Conservation (phyloP, 139 green algal species). For the Parachlorella kessleri region DNA sequence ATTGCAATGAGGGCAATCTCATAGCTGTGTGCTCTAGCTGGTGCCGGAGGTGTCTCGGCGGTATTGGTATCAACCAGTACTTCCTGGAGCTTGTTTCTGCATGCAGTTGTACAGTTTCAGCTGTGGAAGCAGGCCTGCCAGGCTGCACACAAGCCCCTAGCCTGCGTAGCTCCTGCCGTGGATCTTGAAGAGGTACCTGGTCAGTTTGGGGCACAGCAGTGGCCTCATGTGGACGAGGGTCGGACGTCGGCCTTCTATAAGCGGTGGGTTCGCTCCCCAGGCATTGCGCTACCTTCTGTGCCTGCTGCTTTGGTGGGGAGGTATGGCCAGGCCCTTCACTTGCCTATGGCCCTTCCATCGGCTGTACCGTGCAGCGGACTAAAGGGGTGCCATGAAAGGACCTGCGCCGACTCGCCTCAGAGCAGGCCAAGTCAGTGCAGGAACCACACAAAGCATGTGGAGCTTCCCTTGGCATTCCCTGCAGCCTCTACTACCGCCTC, state of each 20-base stretch:
- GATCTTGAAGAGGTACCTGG: not conserved
- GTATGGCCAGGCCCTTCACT: not conserved
- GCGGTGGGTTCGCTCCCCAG: not conserved
- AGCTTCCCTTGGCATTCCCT: not conserved
- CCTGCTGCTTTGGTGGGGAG: not conserved
- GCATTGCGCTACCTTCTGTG: not conserved
- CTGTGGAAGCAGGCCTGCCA: conserved; percentile 12
- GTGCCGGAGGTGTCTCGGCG: not conserved
- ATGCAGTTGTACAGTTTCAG: conserved; percentile 3
- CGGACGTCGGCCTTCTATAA: conserved; percentile 19
- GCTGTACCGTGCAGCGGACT: not conserved
- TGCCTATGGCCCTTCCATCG: not conserved
- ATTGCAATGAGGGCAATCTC: not conserved
- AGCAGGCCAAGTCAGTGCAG: not conserved
- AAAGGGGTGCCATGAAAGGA: too few species aligned
- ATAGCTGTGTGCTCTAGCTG: not conserved
- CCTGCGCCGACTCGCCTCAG: not conserved
- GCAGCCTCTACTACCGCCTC: conserved; percentile 11
- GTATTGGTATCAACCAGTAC: not conserved
- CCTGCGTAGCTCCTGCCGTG: not conserved
- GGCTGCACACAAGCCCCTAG: not conserved
- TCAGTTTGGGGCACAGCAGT: not conserved
- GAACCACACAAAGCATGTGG: not conserved
- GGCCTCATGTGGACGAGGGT: too few species aligned
- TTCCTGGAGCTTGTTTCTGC: not conserved